phyloP scores from a whole-genome alignment of 2,329 filamentous ascomycete genomes.

The Acrodontium crateriforme region DNA sequence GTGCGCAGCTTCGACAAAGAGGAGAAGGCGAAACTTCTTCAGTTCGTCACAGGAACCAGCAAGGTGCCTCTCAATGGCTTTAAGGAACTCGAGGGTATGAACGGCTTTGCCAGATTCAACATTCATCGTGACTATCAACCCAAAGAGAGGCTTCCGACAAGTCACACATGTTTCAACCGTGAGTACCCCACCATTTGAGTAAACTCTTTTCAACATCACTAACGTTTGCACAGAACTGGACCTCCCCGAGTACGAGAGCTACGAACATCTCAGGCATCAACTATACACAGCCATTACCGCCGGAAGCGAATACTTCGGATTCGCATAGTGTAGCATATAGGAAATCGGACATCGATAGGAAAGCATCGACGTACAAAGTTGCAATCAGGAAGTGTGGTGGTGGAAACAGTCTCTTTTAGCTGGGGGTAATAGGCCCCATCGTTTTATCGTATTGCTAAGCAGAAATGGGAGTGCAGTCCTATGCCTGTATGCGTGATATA shows the following conservation, averaged over 20 bases:
- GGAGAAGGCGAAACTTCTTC: slow-evolving; percentile 88
- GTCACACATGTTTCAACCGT: slow-evolving; percentile 99
- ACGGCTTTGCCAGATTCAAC: slow-evolving; percentile 94
- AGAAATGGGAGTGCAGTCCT: no score
- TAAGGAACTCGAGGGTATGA: slow-evolving; percentile 98
- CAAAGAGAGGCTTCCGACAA: slow-evolving; percentile 88
- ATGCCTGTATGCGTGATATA: no score
- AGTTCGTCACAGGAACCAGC: slow-evolving; percentile 96
- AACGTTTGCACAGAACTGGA: slow-evolving; percentile 62
- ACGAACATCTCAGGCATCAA: slow-evolving; percentile 76
- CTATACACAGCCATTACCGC: slow-evolving; percentile 94
- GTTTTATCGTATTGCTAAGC: no score
- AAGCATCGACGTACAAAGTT: no score
- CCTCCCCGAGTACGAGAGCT: slow-evolving; percentile 93
- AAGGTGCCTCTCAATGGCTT: slow-evolving; percentile 98
- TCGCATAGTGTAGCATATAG: slow-evolving; percentile 60
- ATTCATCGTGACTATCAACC: slow-evolving; percentile 96
- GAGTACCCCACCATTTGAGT: slow-evolving; percentile 35
- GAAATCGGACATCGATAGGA: no score
- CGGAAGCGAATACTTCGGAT: slow-evolving; percentile 93
- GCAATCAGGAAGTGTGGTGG: no score
- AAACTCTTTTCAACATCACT: slow-evolving; percentile 21
- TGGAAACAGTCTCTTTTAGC: no score
- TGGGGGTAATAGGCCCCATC: no score
- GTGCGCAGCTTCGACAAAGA: slow-evolving; percentile 97